Percentiles rank a stretch among this genome's conserved stretches.
These are phyloP conservation scores for Cunninghamia lanceolata DNA, from an alignment of 75 land plant genomes.

Conservation along the genomic window DNA sequence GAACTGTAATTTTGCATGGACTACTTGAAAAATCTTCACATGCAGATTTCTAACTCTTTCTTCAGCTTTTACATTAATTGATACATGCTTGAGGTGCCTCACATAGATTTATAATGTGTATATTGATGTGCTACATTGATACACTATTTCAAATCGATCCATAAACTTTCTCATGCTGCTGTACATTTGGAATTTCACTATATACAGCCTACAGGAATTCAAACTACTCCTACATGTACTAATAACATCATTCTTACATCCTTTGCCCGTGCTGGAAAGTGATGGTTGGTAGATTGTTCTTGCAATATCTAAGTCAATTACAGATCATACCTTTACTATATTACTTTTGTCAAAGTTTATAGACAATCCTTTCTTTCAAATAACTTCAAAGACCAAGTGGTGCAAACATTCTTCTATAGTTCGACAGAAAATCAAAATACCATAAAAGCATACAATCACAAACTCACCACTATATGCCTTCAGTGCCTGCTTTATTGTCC, in stretches of 20 bases:
- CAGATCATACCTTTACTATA: background rate
- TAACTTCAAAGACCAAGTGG: background rate
- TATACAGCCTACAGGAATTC: background rate
- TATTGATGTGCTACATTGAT: background rate
- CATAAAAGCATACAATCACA: background rate
- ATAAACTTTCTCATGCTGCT: background rate
- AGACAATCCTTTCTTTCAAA: background rate
- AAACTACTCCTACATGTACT: too few relatives aligned
- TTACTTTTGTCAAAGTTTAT: background rate
- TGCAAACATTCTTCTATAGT: background rate
- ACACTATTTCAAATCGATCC: background rate
- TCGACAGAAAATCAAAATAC: background rate
- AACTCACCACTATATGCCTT: background rate
- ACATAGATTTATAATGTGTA: background rate
- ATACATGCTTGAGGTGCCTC: too few relatives aligned
- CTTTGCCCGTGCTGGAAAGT: background rate
- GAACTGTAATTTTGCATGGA: too few relatives aligned
- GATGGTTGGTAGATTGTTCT: background rate
- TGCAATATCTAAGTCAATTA: background rate
- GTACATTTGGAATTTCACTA: background rate
- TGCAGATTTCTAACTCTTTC: too few relatives aligned
- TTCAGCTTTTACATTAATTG: too few relatives aligned
- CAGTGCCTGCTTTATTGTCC: background rate
- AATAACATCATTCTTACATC: too few relatives aligned
- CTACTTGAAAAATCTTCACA: too few relatives aligned